Percentiles rank a stretch among this genome's conserved stretches.
These are phyloP conservation scores for Hanseniaspora lindneri DNA, from an alignment of 805 yeast genomes.

Conservation along the genomic window DNA sequence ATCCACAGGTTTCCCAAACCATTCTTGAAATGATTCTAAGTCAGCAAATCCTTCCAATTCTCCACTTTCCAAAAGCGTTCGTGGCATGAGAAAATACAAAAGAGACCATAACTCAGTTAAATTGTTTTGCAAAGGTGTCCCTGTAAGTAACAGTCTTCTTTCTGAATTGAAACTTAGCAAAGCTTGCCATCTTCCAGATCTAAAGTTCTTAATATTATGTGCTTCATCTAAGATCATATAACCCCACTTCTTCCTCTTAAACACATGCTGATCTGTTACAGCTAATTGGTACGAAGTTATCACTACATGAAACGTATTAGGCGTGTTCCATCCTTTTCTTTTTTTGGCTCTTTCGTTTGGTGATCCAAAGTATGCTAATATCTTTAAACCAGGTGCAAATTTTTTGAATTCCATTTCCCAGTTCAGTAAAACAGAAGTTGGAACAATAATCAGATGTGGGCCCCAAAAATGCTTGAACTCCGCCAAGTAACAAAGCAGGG, in stretches of 20 bases:
- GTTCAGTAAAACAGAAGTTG: slow-evolving; percentile 91
- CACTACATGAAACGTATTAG: slow-evolving; percentile 90
- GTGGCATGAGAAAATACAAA: slow-evolving; percentile 90
- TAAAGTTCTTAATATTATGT: slow-evolving; percentile 89
- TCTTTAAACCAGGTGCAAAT: slow-evolving; percentile 96
- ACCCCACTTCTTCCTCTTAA: slow-evolving; percentile 85
- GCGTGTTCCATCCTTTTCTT: slow-evolving; percentile 95
- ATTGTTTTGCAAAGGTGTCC: slow-evolving; percentile 94
- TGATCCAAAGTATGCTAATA: slow-evolving; percentile 87
- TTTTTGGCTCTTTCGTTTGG: slow-evolving; percentile 94
- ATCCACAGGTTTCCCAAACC: slow-evolving; percentile 98
- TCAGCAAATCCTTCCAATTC: slow-evolving; percentile 74
- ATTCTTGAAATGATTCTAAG: slow-evolving; percentile 86
- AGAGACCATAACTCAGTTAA: slow-evolving; percentile 93
- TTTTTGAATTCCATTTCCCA: slow-evolving; percentile 99
- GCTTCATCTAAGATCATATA: slow-evolving; percentile 98
- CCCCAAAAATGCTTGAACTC: slow-evolving; percentile 95
- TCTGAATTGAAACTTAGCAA: slow-evolving; percentile 85
- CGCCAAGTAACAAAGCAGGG: slow-evolving; percentile 75
- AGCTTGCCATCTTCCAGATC: slow-evolving; percentile 96
- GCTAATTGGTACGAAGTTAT: slow-evolving; percentile 94
- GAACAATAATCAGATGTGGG: slow-evolving; percentile 92
- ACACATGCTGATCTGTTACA: slow-evolving; percentile 92
- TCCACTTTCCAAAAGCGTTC: slow-evolving; percentile 53
- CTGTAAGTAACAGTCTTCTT: slow-evolving; percentile 76